Conservation (phyloP, 2,329 filamentous ascomycete genomes). For the Paraphaeosphaeria minitans region DNA sequence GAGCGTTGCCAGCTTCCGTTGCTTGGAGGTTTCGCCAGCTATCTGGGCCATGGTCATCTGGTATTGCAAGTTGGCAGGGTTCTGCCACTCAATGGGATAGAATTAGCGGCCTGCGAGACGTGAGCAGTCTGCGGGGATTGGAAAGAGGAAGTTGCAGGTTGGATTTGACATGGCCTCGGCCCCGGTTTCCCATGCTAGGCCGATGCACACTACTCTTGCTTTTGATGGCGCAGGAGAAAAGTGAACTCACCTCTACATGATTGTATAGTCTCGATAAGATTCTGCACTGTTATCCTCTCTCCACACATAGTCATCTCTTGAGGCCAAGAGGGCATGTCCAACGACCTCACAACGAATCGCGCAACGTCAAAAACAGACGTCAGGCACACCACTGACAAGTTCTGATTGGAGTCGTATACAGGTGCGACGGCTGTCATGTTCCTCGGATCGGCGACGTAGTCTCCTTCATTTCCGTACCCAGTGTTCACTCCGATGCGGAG, state of each 20-base stretch:
- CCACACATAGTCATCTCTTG: conserved; percentile 71
- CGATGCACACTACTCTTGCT: not conserved
- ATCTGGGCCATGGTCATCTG: conserved; percentile 51
- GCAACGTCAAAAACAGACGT: conserved; percentile 73
- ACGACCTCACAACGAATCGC: conserved; percentile 70
- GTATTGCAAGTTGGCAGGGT: conserved; percentile 56
- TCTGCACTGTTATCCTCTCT: conserved; percentile 65
- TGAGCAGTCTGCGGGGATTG: conserved; percentile 15
- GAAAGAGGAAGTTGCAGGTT: not conserved
- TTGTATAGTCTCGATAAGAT: conserved; percentile 62
- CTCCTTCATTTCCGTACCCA: conserved; percentile 62
- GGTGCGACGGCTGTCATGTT: conserved; percentile 64
- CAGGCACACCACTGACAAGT: conserved; percentile 60
- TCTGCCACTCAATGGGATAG: conserved; percentile 49
- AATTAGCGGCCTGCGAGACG: conserved; percentile 32
- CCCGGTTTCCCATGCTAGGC: not conserved
- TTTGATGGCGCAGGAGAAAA: not conserved
- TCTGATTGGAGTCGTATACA: conserved; percentile 56
- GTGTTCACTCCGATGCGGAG: conserved; percentile 64
- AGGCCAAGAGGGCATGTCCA: conserved; percentile 71
- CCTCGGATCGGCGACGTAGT: conserved; percentile 69
- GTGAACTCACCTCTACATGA: conserved; percentile 33
- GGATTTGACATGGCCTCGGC: not conserved
- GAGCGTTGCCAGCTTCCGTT: conserved; percentile 61
- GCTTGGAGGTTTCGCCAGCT: conserved; percentile 38